Evolutionary conservation across 164 flowering plant genomes (phyloP).

Genomic region (Tetrastigma voinierianum): DNA sequence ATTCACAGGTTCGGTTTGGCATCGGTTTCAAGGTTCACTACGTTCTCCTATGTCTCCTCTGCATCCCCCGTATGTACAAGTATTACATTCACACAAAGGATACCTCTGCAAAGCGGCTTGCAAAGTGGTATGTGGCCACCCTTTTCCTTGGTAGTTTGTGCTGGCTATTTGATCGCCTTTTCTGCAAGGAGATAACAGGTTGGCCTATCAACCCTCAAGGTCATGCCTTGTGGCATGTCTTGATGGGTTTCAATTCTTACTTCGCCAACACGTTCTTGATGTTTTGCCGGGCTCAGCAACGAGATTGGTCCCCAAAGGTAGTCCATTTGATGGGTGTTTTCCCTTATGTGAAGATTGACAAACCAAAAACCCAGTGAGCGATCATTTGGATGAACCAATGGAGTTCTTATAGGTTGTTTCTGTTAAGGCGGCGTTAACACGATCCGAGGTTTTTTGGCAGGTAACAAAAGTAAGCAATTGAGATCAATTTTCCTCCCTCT

Average conservation of each 20-base stretch:
- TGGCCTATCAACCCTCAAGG: constrained; percentile 74
- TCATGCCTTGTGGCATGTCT: constrained; percentile 77
- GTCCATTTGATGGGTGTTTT: constrained; percentile 47
- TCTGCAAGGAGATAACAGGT: constrained; percentile 43
- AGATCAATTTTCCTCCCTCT: not conserved
- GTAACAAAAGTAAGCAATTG: not conserved
- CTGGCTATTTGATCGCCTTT: constrained; percentile 61
- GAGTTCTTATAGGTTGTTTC: not conserved
- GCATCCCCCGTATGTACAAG: constrained; percentile 85
- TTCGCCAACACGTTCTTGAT: constrained; percentile 79
- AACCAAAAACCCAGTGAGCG: constrained; percentile 55
- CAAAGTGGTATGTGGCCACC: constrained; percentile 55
- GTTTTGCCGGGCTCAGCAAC: constrained; percentile 83
- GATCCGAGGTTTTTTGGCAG: not conserved
- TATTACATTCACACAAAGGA: constrained; percentile 72
- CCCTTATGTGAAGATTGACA: constrained; percentile 76
- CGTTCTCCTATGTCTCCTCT: constrained; percentile 58
- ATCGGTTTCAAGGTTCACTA: constrained; percentile 75
- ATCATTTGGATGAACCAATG: not conserved
- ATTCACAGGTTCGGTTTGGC: constrained; percentile 51
- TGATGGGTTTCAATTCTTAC: constrained; percentile 81
- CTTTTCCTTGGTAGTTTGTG: constrained; percentile 46
- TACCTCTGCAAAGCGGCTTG: constrained; percentile 56
- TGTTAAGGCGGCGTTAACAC: not conserved
- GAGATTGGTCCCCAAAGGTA: constrained; percentile 63